Evolutionary conservation across 768 basidiomycete genomes (phyloP), one percentile per base, ranked within the genome.

Genomic region (Collybia sordida): DNA sequence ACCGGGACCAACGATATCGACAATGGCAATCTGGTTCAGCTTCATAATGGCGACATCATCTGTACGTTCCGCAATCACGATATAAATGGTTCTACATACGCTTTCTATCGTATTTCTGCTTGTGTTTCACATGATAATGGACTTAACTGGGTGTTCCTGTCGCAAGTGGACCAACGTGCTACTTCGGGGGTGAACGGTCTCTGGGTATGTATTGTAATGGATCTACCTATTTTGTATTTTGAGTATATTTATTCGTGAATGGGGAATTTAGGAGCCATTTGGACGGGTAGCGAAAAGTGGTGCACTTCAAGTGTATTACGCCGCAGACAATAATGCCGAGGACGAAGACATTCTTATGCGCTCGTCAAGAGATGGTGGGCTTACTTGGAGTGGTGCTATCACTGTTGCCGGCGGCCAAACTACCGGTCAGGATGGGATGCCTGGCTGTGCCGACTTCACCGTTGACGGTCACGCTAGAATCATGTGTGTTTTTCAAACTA

Each of bases 391-490:
- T 9, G 40, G 9, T 2, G 7, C 49, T 23, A 56, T 24, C 8
- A 59, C 57, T 14, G 59, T 53, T 22, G 42, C 52, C 47, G 61
- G 61, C 9, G 59, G 31, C 21, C 43, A 28, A 27, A 57, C 57
- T 2, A 62, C 59, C 17, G 61, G 59, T 17, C 56, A 59, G n/a
- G 61, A 63, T 35, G 61, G 61, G 6, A 63, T 63, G 61, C 55
- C 59, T 1, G 56, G 50, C 0, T 58, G 57, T 41, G 49, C 57
- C 1, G 44, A 53, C 38, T 59, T 49, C 17, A 48, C 25, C 3
- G 44, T 40, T 14, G 9, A 43, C 2, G 21, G 34, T 9, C 50
- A 51, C 3, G 35, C 35, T 9, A 55, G 41, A 23, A 36, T 63
- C 6, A 35, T 59, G 5, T 62, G 61, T 25, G 47, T 60, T 11